phyloP scores from a whole-genome alignment of 2,329 filamentous ascomycete species.

The Neocatenulostroma microsporum region DNA sequence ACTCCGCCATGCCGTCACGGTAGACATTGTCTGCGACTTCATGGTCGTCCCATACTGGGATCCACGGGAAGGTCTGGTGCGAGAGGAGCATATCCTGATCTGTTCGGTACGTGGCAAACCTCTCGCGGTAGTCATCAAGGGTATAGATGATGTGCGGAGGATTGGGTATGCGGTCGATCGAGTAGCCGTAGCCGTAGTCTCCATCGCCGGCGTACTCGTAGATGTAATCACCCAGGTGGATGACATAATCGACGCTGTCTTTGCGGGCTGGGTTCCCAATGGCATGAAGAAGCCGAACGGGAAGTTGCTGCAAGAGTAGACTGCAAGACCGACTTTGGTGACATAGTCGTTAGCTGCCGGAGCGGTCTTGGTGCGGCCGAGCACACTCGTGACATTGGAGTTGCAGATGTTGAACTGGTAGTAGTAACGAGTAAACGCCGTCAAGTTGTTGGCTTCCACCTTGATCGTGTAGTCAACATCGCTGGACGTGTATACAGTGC shows the following conservation, averaged over 20 bases:
- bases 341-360: conserved; percentile 18
- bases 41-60: conserved; percentile 34
- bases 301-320: conserved; percentile 23
- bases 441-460: conserved; percentile 18
- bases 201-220: conserved; percentile 38
- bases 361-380: conserved; percentile 23
- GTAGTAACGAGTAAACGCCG: conserved; percentile 22
- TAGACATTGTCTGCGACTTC: conserved; percentile 37
- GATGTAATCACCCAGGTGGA: conserved; percentile 37
- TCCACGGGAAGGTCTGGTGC: conserved; percentile 37
- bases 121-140: conserved; percentile 39
- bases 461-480: conserved; percentile 26
- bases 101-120: conserved; percentile 35
- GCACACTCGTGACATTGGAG: conserved; percentile 16
- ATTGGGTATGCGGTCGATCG: conserved; percentile 18
- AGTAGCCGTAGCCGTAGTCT: conserved; percentile 28
- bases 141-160: conserved; percentile 34
- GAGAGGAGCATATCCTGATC: conserved; percentile 35
- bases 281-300: conserved; percentile 21
- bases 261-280: conserved; percentile 22
- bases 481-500: conserved; percentile 21
- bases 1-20: conserved; percentile 32
- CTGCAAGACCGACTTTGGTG: conserved; percentile 17
- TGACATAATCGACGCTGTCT: conserved; percentile 35
- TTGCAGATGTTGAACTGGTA: conserved; percentile 23